Evolutionary conservation across 179 eudicot species (phyloP).

Genomic region (Kewa caespitosa): DNA sequence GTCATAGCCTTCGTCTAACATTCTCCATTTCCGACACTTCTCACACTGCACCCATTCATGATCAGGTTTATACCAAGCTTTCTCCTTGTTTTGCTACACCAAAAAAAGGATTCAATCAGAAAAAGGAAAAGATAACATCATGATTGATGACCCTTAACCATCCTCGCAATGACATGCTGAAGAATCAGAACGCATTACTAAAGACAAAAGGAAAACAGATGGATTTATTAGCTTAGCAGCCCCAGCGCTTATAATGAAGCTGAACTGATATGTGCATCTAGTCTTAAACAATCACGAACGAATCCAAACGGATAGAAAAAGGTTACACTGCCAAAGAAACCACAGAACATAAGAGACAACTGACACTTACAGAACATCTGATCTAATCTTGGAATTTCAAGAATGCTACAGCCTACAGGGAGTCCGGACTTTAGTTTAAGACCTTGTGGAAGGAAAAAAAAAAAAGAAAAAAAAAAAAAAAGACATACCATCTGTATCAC

Average conservation of each 20-base stretch:
- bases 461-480: background rate
- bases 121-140: background rate
- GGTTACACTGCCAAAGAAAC: background rate
- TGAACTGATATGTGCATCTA: no score
- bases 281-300: no score
- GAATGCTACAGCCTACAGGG: background rate
- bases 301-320: no score
- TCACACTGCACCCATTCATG: constrained; percentile 84
- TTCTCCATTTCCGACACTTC: constrained; percentile 84
- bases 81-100: constrained; percentile 39
- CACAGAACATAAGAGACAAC: background rate
- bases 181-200: no score
- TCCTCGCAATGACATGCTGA: no score
- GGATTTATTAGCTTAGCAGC: no score
- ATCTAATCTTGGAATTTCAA: background rate
- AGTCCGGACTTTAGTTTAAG: background rate
- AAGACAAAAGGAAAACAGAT: no score
- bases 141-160: background rate
- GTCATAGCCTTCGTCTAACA: constrained; percentile 45
- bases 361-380: background rate
- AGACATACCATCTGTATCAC: constrained; percentile 46
- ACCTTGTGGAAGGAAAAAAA: background rate
- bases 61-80: constrained; percentile 55
- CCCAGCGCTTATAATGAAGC: no score
- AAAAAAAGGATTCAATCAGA: constrained; percentile 11